Evolutionary conservation across 192 early-diverging fungal genomes (phyloP), one percentile per base, ranked within the genome.

Genomic region (Phlyctochytrium arcticum): DNA sequence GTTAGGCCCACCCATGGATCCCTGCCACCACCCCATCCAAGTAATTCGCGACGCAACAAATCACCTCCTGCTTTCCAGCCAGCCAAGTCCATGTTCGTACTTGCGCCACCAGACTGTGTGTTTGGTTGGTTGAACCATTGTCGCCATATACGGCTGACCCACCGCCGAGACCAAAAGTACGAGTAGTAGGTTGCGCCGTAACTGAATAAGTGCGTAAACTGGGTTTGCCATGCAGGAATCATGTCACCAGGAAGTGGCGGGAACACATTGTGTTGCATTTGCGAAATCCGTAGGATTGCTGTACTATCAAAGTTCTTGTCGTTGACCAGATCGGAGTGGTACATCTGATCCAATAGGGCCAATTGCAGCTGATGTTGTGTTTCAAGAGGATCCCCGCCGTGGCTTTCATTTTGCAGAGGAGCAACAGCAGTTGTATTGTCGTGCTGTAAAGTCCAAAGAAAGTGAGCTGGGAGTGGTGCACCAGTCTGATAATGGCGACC

Each of bases 151-250:
- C 86, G 81, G 5, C 82, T 79, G 1, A 92, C 93, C 70, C 95
- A 78, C 10, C 88, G 81, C 30, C 92, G 81, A 36, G 88, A 88
- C 85, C 95, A 92, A 23, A 98, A 75, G 62, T 99, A 99, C n/a
- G 88, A 81, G 54, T 98, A 99, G 75, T 99, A 99, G 6, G 86
- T 89, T 7, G 90, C 89, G 17, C 94, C 94, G 62, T 99, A 99
- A 0, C 88, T 87, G 62, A 89, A 88, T 68, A 99, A 61, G 58
- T 99, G 96, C 2, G 84, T 85, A 72, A 99, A 97, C 57, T 92
- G 90, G 1, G 86, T 87, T 64, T 94, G 94, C 93, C 92, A 97
- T 48, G 80, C 80, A 4, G 94, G 92, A n/a, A n/a, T n/a, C n/a
- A n/a, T n/a, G n/a, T n/a, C n/a, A 5, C 82, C 85, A 1, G 75